Evolutionary conservation across 306 rosid species (phyloP), one percentile per base, ranked within the genome.

Genomic region (Leucaena leucocephala): DNA sequence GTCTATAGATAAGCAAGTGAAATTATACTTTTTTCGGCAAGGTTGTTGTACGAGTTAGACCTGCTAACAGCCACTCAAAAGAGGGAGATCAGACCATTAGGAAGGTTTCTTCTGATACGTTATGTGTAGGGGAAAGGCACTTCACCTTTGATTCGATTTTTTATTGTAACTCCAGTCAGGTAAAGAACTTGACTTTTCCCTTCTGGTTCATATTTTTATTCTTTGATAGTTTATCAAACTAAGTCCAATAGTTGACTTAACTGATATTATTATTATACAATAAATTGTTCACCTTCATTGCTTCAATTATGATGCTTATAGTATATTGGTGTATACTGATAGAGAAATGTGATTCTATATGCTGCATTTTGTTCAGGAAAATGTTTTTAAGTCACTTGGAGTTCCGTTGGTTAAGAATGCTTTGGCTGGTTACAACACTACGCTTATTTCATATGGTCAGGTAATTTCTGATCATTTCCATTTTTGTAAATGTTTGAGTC

Each of bases 361-460:
- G 27, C 48, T 81, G 44, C 34, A 82, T 12, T 86, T 76, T 83
- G 82, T 82, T 40, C 90, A 95, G 99, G 96, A 91, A 78, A 97
- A 90, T 52, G 78, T 95, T 61, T 95, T 95, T 68, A 85, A 73
- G 82, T 85, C 84, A 38, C 88, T 95, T 39, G 98, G 98, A 15
- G 86, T 90, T 36, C 97, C 98, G 16, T 71, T 93, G 88, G 98
- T 93, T 75, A 88, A 72, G 76, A 85, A 86, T 89, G 91, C 99
- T 34, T 83, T 95, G 71, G 96, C 96, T 43, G 99, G 99, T 83
- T 95, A 91, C 86, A 93, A 95, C 84, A 86, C 97, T 80, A 84
- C 98, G 1, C 78, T 95, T 78, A 61, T 95, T 77, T 90, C 99
- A 34, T 95, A 82, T 84, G 98, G 99, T 74, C 97, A 93, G 99